Evolutionary conservation across 768 basidiomycete species (phyloP), one percentile per base, ranked within the genome.

Genomic region (Phylloporus scabripes): DNA sequence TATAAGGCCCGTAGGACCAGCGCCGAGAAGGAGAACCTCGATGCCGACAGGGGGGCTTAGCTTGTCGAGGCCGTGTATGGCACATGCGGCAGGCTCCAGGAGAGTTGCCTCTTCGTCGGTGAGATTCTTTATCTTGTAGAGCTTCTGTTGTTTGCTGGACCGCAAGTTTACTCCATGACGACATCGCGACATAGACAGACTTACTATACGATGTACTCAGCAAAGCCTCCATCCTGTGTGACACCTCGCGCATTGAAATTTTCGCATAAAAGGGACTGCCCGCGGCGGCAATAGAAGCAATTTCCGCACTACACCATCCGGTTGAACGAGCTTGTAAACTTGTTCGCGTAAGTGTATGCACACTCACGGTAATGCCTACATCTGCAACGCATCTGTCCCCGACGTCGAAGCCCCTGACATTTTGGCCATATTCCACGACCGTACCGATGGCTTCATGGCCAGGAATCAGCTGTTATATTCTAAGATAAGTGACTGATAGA

Each of bases 1-100:
- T 53, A 93, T 89, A 31, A 94, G 77, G n/a, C 92, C 87, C 4
- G 92, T 94, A 1, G 92, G 91, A 11, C 92, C 92, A n/a, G 92
- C 87, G 44, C 92, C 92, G 40, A 93, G 75, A 31, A 94, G 72
- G 45, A 95, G 79, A 17, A 87, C 90, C 43, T 92, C 89, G 34
- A 87, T 73, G 23, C 92, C 92, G 50, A 92, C 87, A 4, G 84
- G 80, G 1, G 88, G 83, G 49, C 74, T 79, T 49, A 95, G 79
- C 66, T 91, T 90, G 70, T 95, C 92, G 53, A 93, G 81, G 6
- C 92, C 92, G 64, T 95, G 92, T 44, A 95, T 80, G 28, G 92
- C 92, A 56, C 92, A 95, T 5, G 92, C 85, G 4, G 90, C 88
- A 34, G 92, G 92, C 62, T 94, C 92, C 31, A 93, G 75, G 17